Base-by-base conservation (phyloP, 305 asterid species). In the Rubia tinctorum region DNA sequence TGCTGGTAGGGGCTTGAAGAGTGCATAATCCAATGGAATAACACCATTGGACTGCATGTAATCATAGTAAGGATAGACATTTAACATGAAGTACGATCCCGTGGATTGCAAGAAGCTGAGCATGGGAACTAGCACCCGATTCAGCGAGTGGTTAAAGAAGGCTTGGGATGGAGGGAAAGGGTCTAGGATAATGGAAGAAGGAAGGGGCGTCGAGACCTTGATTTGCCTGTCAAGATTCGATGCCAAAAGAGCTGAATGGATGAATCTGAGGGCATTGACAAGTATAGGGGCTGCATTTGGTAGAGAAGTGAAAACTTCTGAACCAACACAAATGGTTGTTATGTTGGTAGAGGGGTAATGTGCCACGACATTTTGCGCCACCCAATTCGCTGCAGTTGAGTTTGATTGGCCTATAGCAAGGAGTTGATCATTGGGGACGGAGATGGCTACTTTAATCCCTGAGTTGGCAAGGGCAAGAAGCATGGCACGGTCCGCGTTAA, bases 141-240 rank as follows among this genome's bases (percentile, higher is more conserved):
- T 84, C 91, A 86, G 82, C 0, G 96, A 80, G 69, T 86, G 93
- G 84, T 92, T 92, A 62, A 92, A 92, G 81, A 92, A 92, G 72
- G 96, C 98, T 66, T 92, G 96, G 22, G 98, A 90, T 0, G 98
- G 98, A 0, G 98, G 98, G 73, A 92, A 92, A 0, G 97, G 86
- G 64, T 88, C 96, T 0, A 91, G 88, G 72, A 92, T 90, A 34
- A 90, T 73, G 66, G 96, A 82, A 14, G 98, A 92, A 61, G 96
- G 84, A 8, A 90, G 84, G 45, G 98, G 98, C 0, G 96, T 90
- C 0, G 98, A 92, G 20, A 92, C 93, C 69, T 90, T 90, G 78
- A 92, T 85, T 66, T 85, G 89, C 47, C 87, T 72, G 77, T 85
- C 96, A 20, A 92, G 91, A 75, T 92, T 90, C 3, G 93, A 88